These are phyloP conservation scores for Solanum paucissectum DNA, from an alignment of 257 asterid genomes.

Conservation along the genomic window DNA sequence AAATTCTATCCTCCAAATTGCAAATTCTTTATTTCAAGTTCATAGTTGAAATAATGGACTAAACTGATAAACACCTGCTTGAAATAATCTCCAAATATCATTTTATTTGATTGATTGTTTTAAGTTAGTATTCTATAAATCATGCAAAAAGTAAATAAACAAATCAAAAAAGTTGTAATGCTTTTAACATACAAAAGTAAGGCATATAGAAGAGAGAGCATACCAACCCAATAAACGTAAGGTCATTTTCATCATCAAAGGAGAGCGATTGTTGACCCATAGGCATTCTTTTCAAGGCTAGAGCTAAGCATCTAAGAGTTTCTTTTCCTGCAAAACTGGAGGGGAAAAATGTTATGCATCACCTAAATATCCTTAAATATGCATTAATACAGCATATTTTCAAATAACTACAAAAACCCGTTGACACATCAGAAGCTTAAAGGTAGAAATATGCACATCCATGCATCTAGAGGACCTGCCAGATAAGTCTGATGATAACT, in stretches of 20 bases:
- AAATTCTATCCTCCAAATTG: background rate
- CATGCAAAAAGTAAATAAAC: constrained; percentile 5
- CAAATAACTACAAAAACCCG: background rate
- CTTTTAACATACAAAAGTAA: constrained; percentile 5
- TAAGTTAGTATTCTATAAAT: background rate
- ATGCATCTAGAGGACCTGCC: background rate
- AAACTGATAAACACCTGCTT: background rate
- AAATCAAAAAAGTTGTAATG: background rate
- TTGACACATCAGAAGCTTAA: background rate
- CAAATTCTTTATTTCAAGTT: background rate
- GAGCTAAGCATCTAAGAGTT: constrained; percentile 89
- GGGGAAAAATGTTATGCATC: constrained; percentile 2
- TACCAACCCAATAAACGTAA: constrained; percentile 99
- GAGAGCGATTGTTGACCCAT: constrained; percentile 72
- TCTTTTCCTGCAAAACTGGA: constrained; percentile 96
- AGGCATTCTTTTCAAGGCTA: constrained; percentile 93
- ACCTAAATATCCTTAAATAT: background rate
- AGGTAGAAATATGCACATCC: background rate
- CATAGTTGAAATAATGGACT: background rate
- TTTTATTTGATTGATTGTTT: background rate
- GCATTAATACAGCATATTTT: background rate
- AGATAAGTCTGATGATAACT: background rate
- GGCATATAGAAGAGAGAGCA: constrained; percentile 51
- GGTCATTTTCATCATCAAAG: constrained; percentile 82
- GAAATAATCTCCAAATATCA: background rate